A percentile compares a stretch with the other conserved stretches of the same genome.
phyloP scores from a whole-genome alignment of 176 grass and related monocot species.

The Carex parvula region DNA sequence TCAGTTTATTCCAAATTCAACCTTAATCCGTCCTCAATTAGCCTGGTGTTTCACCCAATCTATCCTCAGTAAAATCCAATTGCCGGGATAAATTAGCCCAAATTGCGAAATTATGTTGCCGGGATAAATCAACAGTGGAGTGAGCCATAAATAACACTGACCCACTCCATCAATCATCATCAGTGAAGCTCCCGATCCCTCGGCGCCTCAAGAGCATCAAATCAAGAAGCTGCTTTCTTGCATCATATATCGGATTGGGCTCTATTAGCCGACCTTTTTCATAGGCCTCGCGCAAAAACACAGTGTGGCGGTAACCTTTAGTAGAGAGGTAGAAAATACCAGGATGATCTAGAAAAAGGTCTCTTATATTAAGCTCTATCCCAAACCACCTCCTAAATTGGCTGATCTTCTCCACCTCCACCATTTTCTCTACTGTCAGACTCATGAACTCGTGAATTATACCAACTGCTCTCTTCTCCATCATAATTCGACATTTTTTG shows the following conservation, averaged over 20 bases:
- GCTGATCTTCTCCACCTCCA: slow-evolving; percentile 91
- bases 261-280: slow-evolving; percentile 52
- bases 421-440: slow-evolving; percentile 86
- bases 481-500: slow-evolving; percentile 42
- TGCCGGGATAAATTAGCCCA: background rate
- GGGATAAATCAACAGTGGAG: background rate
- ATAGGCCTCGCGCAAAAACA: slow-evolving; percentile 80
- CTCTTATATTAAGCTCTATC: slow-evolving; percentile 73
- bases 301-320: slow-evolving; percentile 60
- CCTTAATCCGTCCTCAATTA: background rate
- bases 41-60: background rate
- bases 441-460: slow-evolving; percentile 85
- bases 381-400: slow-evolving; percentile 87
- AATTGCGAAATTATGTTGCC: background rate
- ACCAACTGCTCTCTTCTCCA: slow-evolving; percentile 88
- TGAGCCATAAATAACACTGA: background rate
- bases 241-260: slow-evolving; percentile 66
- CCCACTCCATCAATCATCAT: background rate
- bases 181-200: slow-evolving; percentile 32
- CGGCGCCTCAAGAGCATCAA: slow-evolving; percentile 64
- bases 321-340: slow-evolving; percentile 88
- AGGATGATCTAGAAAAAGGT: slow-evolving; percentile 86
- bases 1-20: background rate
- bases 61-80: background rate
- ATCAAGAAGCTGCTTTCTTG: slow-evolving; percentile 55